These are phyloP conservation scores for Crotalaria pallida DNA, from an alignment of 306 rosid species.

Conservation along the genomic window DNA sequence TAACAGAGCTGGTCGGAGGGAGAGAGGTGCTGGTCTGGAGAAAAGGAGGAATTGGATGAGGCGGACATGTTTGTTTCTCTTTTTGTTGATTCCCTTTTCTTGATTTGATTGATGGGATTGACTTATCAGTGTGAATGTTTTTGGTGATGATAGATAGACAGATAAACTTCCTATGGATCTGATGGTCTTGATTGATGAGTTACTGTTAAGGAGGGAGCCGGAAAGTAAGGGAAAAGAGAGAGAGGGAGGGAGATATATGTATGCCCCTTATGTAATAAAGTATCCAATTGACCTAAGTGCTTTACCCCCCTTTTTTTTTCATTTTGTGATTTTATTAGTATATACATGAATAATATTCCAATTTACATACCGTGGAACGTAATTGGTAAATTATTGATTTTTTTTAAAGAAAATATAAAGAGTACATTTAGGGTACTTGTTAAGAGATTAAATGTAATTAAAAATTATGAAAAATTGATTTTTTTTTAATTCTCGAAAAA, in stretches of 20 bases:
- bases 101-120: slow-evolving; percentile 92
- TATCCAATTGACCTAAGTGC: neutral
- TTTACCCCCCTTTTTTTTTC: neutral
- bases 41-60: slow-evolving; percentile 54
- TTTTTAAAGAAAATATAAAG: too few species aligned
- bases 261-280: slow-evolving; percentile 20
- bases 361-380: too few species aligned
- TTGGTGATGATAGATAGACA: slow-evolving; percentile 43
- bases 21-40: slow-evolving; percentile 75
- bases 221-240: neutral
- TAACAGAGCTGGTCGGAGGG: slow-evolving; percentile 95
- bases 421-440: too few species aligned
- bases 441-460: too few species aligned
- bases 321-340: neutral
- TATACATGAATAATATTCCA: too few species aligned
- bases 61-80: slow-evolving; percentile 54
- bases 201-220: slow-evolving; percentile 11
- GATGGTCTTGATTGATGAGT: slow-evolving; percentile 40
- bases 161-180: slow-evolving; percentile 43
- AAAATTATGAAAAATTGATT: too few species aligned
- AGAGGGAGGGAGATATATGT: too few species aligned
- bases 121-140: slow-evolving; percentile 51
- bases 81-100: slow-evolving; percentile 25
- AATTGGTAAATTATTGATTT: too few species aligned
- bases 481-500: too few species aligned